Base-by-base conservation (phyloP, 192 early-diverging fungal species). In the Chytriomyces confervae region DNA sequence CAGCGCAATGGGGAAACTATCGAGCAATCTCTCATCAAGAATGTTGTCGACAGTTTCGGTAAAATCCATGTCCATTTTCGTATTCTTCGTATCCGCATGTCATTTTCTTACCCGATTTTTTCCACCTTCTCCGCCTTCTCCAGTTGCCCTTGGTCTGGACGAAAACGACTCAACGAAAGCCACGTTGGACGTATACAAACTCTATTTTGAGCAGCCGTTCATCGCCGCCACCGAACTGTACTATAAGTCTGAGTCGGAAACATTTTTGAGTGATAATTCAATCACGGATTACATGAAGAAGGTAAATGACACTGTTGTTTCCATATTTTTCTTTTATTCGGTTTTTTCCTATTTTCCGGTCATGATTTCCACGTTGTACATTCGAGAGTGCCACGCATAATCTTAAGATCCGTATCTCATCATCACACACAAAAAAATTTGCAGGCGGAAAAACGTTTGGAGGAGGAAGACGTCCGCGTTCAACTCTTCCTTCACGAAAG, bases 221-320 rank as follows among this genome's bases (percentile, higher is more conserved):
- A 78, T 91, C 60, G 88, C 91, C 66, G 90, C 91, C 53, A 96
- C 93, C 0, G 89, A 92, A 79, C 84, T 89, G 24, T 98, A 95
- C 87, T 99, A 99, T 81, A 91, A 90, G 79, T 89, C 90, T 62
- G 96, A 97, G 81, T 92, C 91, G 62, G 94, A 97, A 83, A 92
- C 91, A 27, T 96, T 97, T 81, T 88, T 98, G 57, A 89, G 91
- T 70, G 94, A 96, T 72, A 95, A 96, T 82, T 90, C 93, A 49
- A 91, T 96, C 51, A 89, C 93, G 44, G 96, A 97, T 73, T 99
- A 99, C 83, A 96, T 99, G 94, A 94, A 95, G 77, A 95, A 95
- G 86, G 91, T 94, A 65, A 57, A n/a, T 57, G 36, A 36, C 36
- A 36, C 36, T 36, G 36, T 36, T 36, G 4, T 36, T 36, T 36